Conservation (phyloP, 495 filamentous ascomycete genomes). For the Poronia punctata region DNA sequence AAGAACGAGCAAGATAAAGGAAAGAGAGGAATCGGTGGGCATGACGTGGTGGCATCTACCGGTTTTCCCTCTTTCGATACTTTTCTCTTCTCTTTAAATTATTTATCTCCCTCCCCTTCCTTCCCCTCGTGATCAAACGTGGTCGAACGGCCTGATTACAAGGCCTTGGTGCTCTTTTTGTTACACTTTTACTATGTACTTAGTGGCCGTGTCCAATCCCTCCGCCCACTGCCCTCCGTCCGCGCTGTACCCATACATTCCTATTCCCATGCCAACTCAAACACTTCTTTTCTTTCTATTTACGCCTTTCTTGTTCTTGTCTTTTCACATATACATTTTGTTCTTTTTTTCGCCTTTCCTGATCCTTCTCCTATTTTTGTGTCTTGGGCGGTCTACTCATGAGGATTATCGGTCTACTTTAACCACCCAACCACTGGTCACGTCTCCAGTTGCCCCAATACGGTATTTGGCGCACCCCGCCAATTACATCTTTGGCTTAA, state of each 20-base stretch:
- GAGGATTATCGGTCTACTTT: constrained; percentile 12
- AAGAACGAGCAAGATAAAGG: constrained; percentile 1
- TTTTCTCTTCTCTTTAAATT: constrained; percentile 5
- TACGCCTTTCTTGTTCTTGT: constrained; percentile 5
- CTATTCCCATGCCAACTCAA: too few relatives aligned
- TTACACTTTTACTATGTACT: constrained; percentile 8
- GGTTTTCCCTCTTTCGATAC: constrained; percentile 6
- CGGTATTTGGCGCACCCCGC: constrained; percentile 19
- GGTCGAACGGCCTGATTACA: constrained; percentile 8
- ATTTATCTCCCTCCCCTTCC: constrained; percentile 6
- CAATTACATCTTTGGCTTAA: constrained; percentile 7
- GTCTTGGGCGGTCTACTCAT: constrained; percentile 5
- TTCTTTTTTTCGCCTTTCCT: background rate
- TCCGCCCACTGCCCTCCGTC: constrained; percentile 24
- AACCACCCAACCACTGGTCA: constrained; percentile 10
- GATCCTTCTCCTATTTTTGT: constrained; percentile 13
- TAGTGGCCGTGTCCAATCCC: constrained; percentile 32
- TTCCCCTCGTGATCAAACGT: constrained; percentile 12
- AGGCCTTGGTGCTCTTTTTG: constrained; percentile 2
- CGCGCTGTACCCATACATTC: too few relatives aligned
- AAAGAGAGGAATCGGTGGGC: constrained; percentile 2
- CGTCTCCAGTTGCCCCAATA: constrained; percentile 20
- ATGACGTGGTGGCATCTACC: constrained; percentile 13
- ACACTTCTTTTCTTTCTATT: constrained; percentile 25
- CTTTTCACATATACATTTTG: constrained; percentile 12